A percentile compares a stretch with the other conserved stretches of the same genome.
phyloP scores from a whole-genome alignment of 441 rosid species.

The Corymbia calophylla region DNA sequence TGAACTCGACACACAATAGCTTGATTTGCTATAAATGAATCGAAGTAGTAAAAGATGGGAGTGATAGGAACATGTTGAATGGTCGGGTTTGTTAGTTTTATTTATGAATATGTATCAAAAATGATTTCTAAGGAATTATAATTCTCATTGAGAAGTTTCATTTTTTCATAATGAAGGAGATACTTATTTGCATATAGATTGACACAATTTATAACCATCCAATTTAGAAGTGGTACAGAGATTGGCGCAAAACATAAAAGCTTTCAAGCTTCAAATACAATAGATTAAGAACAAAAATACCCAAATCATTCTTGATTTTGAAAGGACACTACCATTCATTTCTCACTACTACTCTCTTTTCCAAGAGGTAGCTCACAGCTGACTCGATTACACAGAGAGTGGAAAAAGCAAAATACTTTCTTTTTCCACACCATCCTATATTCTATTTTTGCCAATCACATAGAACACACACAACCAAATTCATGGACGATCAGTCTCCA shows the following conservation, averaged over 20 bases:
- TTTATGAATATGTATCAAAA: neutral
- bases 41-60: neutral
- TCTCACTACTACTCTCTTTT: neutral
- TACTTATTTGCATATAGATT: neutral
- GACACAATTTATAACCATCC: neutral
- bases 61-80: neutral
- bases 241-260: neutral
- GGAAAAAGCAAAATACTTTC: neutral
- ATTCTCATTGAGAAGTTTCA: neutral
- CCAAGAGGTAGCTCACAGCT: neutral
- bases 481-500: neutral
- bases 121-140: neutral
- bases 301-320: neutral
- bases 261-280: too few species aligned
- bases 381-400: neutral
- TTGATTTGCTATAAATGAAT: neutral
- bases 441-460: neutral
- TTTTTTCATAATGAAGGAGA: neutral
- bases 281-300: too few species aligned
- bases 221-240: neutral
- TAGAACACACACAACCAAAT: neutral
- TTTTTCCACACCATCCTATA: neutral
- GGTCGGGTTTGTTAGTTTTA: neutral
- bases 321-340: neutral
- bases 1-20: fast-evolving